A percentile compares a stretch with the other conserved stretches of the same genome.
phyloP scores from a whole-genome alignment of 176 grass and related monocot genomes.

The Olyra latifolia region DNA sequence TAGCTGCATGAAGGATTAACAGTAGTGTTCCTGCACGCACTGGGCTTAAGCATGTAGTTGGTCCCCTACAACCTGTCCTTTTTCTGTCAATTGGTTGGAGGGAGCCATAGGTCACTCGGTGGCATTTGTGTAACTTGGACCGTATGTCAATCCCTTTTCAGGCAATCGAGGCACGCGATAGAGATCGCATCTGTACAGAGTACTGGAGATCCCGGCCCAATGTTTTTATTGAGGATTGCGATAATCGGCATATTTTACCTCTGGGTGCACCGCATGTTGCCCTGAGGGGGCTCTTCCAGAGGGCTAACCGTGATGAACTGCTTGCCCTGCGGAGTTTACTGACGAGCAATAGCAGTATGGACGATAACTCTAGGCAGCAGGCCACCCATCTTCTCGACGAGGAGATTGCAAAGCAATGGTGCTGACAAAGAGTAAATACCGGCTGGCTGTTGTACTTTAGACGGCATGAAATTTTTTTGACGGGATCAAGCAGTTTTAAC shows the following conservation, averaged over 20 bases:
- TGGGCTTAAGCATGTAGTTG: background rate
- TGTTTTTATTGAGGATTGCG: slow-evolving; percentile 23
- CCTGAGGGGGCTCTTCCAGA: slow-evolving; percentile 71
- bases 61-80: background rate
- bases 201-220: slow-evolving; percentile 74
- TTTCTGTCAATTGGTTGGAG: background rate
- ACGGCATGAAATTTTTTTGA: slow-evolving; percentile 32
- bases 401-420: slow-evolving; percentile 46
- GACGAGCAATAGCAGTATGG: slow-evolving; percentile 27
- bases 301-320: slow-evolving; percentile 70
- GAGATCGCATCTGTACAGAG: slow-evolving; percentile 56
- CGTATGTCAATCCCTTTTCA: slow-evolving; percentile 25
- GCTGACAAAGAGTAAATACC: slow-evolving; percentile 38
- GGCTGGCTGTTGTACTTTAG: slow-evolving; percentile 34
- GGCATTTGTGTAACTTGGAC: slow-evolving; percentile 14
- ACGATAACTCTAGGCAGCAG: slow-evolving; percentile 46
- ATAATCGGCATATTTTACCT: slow-evolving; percentile 18
- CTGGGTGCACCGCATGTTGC: slow-evolving; percentile 30
- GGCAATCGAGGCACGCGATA: slow-evolving; percentile 64
- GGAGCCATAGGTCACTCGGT: background rate
- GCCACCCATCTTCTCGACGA: slow-evolving; percentile 43
- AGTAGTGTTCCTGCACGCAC: background rate
- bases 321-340: slow-evolving; percentile 54
- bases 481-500: slow-evolving; percentile 26
- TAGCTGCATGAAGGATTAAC: slow-evolving; percentile 2